Conservation (phyloP, 768 basidiomycete species). For the Calocybe gangraenosa region DNA sequence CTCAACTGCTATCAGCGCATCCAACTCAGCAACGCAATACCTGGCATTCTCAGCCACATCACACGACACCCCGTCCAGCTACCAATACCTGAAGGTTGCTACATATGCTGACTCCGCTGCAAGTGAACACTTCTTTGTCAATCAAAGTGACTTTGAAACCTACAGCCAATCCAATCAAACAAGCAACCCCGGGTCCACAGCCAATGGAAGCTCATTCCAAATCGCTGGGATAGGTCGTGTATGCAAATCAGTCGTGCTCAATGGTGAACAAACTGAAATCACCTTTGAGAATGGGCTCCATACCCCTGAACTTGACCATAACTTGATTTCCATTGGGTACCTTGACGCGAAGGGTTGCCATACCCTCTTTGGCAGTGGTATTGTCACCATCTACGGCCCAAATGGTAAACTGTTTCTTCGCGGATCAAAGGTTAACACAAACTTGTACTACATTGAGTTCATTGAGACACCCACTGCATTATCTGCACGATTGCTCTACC, state of each 20-base stretch:
- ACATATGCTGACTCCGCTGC: conserved; percentile 1
- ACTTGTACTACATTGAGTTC: background rate
- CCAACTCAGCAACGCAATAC: too few species aligned
- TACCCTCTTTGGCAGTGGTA: background rate
- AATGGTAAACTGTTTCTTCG: background rate
- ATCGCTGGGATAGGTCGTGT: background rate
- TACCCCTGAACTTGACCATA: background rate
- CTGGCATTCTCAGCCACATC: background rate
- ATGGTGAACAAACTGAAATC: background rate
- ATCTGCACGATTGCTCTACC: background rate
- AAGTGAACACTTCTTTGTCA: background rate
- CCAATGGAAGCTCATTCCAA: background rate
- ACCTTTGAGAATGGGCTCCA: conserved; percentile 2
- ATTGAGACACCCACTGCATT: background rate
- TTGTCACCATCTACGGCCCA: background rate
- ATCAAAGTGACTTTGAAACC: background rate
- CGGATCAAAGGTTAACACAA: background rate
- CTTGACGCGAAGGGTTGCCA: background rate
- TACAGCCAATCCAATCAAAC: background rate
- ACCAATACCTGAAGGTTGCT: too few species aligned
- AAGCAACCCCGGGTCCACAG: background rate
- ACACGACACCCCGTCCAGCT: too few species aligned
- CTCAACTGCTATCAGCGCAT: background rate
- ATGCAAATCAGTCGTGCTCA: background rate
- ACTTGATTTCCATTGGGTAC: conserved; percentile 6